A percentile compares a stretch with the other conserved stretches of the same genome.
phyloP scores from a whole-genome alignment of 768 basidiomycete species.

The Termitomyces eurrhizus region DNA sequence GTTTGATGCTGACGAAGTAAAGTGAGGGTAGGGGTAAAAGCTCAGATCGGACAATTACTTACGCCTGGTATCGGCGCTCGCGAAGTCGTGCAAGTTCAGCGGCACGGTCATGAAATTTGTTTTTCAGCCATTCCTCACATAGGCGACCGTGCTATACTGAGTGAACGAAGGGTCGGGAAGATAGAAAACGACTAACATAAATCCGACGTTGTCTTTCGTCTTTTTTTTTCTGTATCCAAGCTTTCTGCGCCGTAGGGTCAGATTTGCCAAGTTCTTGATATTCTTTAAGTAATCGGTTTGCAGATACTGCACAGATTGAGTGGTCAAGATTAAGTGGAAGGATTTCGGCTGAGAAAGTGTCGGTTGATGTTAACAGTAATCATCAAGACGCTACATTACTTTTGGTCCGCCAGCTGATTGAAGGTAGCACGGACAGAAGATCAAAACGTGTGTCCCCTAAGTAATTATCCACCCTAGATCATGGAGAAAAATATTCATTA shows the following conservation, averaged over 20 bases:
- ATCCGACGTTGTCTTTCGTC: not conserved
- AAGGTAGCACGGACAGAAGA: not conserved
- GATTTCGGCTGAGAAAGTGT: not conserved
- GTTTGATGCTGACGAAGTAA: not conserved
- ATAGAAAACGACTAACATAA: not conserved
- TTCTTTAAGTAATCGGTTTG: not conserved
- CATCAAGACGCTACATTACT: not conserved
- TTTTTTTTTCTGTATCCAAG: not conserved
- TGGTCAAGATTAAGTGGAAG: accelerated
- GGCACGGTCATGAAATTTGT: not conserved
- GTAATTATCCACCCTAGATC: not conserved
- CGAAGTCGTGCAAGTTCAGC: not conserved
- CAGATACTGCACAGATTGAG: not conserved
- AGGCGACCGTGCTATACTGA: not conserved
- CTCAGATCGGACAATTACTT: not conserved
- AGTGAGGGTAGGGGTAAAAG: not conserved
- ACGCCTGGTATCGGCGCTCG: not conserved
- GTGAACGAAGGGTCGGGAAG: not conserved
- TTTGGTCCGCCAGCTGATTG: not conserved
- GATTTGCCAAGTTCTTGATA: not conserved
- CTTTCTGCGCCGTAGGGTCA: not conserved
- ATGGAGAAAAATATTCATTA: not conserved
- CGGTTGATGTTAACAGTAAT: not conserved
- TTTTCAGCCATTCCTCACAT: not conserved
- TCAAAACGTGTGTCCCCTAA: too few species aligned